These are phyloP conservation scores for Colletotrichum truncatum DNA, from an alignment of 2,329 filamentous ascomycete genomes.

Conservation along the genomic window DNA sequence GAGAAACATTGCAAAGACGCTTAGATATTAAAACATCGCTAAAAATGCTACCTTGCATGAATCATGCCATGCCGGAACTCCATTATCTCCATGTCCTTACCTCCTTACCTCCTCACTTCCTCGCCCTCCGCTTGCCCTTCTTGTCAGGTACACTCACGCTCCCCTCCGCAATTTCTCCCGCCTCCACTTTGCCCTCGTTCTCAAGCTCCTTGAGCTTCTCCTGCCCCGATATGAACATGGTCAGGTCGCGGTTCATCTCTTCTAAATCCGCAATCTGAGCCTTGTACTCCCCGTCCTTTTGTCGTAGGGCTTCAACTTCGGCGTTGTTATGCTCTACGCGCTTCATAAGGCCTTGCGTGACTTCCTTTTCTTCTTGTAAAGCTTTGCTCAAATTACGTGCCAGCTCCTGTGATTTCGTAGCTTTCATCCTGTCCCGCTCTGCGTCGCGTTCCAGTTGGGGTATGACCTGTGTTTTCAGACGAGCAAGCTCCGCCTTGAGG, in stretches of 20 bases:
- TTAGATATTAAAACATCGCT: no score
- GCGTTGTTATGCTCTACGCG: conserved; percentile 79
- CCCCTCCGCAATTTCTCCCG: conserved; percentile 80
- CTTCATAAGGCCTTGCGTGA: conserved; percentile 82
- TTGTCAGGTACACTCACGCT: conserved; percentile 73
- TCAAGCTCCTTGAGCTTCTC: conserved; percentile 81
- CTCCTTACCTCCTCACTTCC: conserved; percentile 39
- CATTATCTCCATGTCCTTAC: no score
- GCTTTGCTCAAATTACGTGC: conserved; percentile 79
- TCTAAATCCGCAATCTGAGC: conserved; percentile 76
- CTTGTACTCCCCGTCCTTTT: conserved; percentile 65
- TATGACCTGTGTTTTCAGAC: conserved; percentile 65
- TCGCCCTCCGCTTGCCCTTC: conserved; percentile 64
- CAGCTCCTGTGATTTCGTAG: conserved; percentile 77
- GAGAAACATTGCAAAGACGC: no score
- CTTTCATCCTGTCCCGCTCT: conserved; percentile 72
- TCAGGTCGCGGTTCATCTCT: conserved; percentile 88
- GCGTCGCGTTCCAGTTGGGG: conserved; percentile 78
- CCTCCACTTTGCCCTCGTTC: conserved; percentile 64
- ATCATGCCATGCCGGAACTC: no score
- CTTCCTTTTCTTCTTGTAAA: conserved; percentile 85
- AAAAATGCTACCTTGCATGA: no score
- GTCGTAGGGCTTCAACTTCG: conserved; percentile 66
- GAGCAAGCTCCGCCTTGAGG: conserved; percentile 53
- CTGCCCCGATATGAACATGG: conserved; percentile 86